Evolutionary conservation across 257 asterid genomes (phyloP), one percentile per base, ranked within the genome.

Genomic region (Ballota nigra): DNA sequence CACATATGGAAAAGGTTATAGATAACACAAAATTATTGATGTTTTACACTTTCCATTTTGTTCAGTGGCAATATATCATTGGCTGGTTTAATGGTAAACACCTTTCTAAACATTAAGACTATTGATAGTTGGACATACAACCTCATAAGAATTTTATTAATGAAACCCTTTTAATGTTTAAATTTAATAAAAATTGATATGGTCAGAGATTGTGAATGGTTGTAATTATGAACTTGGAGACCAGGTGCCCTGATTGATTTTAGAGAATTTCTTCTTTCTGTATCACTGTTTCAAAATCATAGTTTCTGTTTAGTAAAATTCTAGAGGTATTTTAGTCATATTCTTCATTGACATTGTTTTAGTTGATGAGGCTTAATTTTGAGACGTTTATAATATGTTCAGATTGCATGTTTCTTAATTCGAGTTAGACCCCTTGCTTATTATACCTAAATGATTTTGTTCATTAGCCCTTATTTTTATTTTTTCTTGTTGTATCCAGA

Each of bases 321-420:
- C 33, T 61, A 29, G 2, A 59, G 45, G 47, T 33, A 61, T n/a
- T 6, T 29, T 31, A 29, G 66, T 61, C 47, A 31, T 9, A 61
- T 33, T 61, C 26, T 31, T 23, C 16, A n/a, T 49, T 49, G 59
- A 18, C 62, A 49, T 28, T 18, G 20, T n/a, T 51, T 29, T 29
- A 26, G 62, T 67, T 28, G 62, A 45, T 16, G 71, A 7, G 4
- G 72, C 41, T 67, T 29, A 31, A 49, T 43, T 28, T 67, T 67
- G 19, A 12, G 16, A 18, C 31, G 5, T 66, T 26, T 16, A 29
- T 29, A 55, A 29, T 28, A 47, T 47, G 0, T 66, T 31, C 29
- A 47, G 16, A 45, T 47, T 47, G 28, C 70, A 23, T 15, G 15
- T 31, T 41, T 65, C 31, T 24, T 51, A 43, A 16, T 13, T 43